phyloP scores from a whole-genome alignment of 208 protist genomes.

The Acanthamoeba healyi region DNA sequence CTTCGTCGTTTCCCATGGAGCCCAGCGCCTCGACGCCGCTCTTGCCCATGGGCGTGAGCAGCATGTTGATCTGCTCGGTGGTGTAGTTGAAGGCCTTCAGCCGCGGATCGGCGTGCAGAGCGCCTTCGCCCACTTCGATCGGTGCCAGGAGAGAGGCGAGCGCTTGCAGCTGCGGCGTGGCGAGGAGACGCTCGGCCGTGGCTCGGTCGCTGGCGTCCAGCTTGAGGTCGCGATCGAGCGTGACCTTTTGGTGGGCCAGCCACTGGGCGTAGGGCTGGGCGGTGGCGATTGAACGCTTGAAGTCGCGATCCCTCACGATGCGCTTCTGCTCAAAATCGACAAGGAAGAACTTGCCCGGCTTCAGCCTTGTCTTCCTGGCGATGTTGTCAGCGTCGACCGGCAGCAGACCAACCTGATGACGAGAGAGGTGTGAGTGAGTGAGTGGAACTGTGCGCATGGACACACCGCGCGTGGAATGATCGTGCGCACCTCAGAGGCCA shows the following conservation, averaged over 20 bases:
- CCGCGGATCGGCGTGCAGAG: slow-evolving; percentile 2
- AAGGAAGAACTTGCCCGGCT: slow-evolving; percentile 90
- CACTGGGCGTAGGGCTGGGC: slow-evolving; percentile 87
- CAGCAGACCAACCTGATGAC: not conserved
- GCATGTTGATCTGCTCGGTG: slow-evolving; percentile 82
- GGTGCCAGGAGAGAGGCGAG: not conserved
- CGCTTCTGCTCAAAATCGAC: slow-evolving; percentile 88
- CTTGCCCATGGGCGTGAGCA: slow-evolving; percentile 79
- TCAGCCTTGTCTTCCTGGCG: slow-evolving; percentile 87
- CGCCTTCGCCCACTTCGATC: not conserved
- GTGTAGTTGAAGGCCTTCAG: slow-evolving; percentile 80
- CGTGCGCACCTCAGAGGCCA: slow-evolving; percentile 86
- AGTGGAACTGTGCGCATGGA: not conserved
- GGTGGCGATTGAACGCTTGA: slow-evolving; percentile 88
- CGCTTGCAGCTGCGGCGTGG: not conserved
- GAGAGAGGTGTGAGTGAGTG: not conserved
- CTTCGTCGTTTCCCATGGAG: slow-evolving; percentile 92
- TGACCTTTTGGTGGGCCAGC: slow-evolving; percentile 83
- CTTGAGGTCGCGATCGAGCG: not conserved
- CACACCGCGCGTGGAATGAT: not conserved
- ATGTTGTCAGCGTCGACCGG: slow-evolving; percentile 69
- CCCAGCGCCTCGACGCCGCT: slow-evolving; percentile 87
- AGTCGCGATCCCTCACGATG: slow-evolving; percentile 87
- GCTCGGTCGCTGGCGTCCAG: not conserved
- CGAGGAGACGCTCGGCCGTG: not conserved